A percentile compares a stretch with the other conserved stretches of the same genome.
phyloP scores from a whole-genome alignment of 2,329 filamentous ascomycete species.

The Ophiocordyceps robertsii region DNA sequence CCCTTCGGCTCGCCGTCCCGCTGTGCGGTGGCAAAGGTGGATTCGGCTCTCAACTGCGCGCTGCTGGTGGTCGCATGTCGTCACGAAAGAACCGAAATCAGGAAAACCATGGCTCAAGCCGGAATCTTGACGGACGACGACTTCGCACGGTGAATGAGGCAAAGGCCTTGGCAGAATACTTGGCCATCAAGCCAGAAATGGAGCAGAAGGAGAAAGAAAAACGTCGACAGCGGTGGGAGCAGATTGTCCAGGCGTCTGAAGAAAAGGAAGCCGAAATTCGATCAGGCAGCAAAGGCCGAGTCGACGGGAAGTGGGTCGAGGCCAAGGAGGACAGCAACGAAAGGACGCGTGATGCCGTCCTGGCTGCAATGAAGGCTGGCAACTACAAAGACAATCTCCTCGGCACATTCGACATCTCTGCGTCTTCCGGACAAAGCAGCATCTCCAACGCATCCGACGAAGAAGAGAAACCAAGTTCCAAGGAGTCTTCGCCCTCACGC shows the following conservation, averaged over 20 bases:
- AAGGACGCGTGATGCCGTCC: constrained; percentile 64
- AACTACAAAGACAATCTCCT: constrained; percentile 47
- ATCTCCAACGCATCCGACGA: constrained; percentile 17
- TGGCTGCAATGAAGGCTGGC: constrained; percentile 54
- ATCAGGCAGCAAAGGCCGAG: constrained; percentile 53
- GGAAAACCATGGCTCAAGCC: constrained; percentile 78
- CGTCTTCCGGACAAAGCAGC: constrained; percentile 20
- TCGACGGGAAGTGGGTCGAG: constrained; percentile 91
- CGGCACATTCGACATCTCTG: constrained; percentile 35
- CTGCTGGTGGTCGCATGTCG: constrained; percentile 95
- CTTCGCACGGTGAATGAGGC: constrained; percentile 88
- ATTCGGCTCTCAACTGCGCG: constrained; percentile 92
- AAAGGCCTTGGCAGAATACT: constrained; percentile 86
- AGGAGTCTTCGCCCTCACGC: constrained; percentile 35
- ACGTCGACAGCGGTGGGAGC: constrained; percentile 71
- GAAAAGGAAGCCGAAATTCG: constrained; percentile 71
- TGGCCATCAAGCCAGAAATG: constrained; percentile 95
- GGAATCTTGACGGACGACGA: constrained; percentile 83
- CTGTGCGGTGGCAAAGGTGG: constrained; percentile 92
- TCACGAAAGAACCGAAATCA: constrained; percentile 78
- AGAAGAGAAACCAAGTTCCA: constrained; percentile 24
- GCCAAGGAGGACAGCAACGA: constrained; percentile 83
- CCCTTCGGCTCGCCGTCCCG: constrained; percentile 66
- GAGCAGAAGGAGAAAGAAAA: constrained; percentile 86
- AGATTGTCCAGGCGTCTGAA: constrained; percentile 76